Evolutionary conservation across 2,329 filamentous ascomycete species (phyloP), one percentile per base, ranked within the genome.

Genomic region (Geosmithia flava): DNA sequence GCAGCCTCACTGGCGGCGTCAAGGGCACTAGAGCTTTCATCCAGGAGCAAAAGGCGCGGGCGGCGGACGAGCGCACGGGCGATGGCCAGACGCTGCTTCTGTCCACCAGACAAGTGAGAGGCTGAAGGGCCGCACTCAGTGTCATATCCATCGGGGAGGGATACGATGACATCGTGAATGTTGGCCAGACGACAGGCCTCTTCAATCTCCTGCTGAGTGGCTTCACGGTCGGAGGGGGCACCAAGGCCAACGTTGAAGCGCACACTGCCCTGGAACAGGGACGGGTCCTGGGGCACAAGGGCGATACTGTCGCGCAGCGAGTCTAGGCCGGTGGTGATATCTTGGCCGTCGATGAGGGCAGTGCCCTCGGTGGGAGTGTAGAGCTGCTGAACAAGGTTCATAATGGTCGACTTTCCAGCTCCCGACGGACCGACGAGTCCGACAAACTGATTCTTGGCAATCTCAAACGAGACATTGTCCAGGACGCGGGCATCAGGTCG

Each of bases 21-120:
- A 2, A 89, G 67, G 5, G 79, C 81, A 29, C 75, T 79, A 0
- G 84, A 87, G 7, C 80, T 77, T 64, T 88, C 83, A 55, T 88
- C 84, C 0, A 88, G 67, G 27, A 88, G 71, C 13, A 87, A 61
- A 2, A 88, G 66, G 46, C 77, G 70, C 0, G 84, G 84, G 19
- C 74, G 68, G 0, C 83, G 71, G 2, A 84, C 67, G 0, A 86
- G 68, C 2, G 83, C 83, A 8, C 85, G 70, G 0, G 84, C 83
- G 53, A 88, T 86, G 1, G 78, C 75, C 17, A 88, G 58, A 2
- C 83, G 71, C 58, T 88, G 84, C 7, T 77, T 76, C 58, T 88
- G 84, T 0, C 85, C 84, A 7, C 83, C 83, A 0, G 80, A 85
- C 3, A 88, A 60, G 19, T 78, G 70, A 0, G 77, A 78, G 7